A percentile compares a stretch with the other conserved stretches of the same genome.
phyloP scores from a whole-genome alignment of 176 grass and related monocot genomes.

The Saccharum spontaneum region DNA sequence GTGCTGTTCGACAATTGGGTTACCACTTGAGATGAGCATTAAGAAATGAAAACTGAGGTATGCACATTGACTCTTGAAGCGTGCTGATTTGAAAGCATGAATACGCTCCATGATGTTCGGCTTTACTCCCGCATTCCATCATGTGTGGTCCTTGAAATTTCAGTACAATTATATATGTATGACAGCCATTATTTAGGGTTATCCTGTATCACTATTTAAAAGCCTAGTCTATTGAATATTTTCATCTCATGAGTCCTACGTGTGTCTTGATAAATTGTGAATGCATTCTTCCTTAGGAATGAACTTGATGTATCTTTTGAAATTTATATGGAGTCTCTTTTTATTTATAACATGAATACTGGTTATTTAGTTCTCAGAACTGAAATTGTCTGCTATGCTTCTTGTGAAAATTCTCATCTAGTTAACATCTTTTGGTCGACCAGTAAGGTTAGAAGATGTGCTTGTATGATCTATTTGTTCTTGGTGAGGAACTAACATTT shows the following conservation, averaged over 20 bases:
- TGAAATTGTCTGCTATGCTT: neutral
- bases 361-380: neutral
- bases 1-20: constrained; percentile 28
- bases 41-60: constrained; percentile 40
- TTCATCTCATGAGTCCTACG: neutral
- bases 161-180: constrained; percentile 38
- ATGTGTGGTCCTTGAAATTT: constrained; percentile 35
- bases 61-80: constrained; percentile 34
- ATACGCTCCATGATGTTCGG: constrained; percentile 38
- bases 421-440: constrained; percentile 21
- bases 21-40: constrained; percentile 37
- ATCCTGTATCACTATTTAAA: constrained; percentile 24
- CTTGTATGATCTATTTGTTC: neutral
- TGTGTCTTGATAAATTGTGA: constrained; percentile 6
- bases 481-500: constrained; percentile 1
- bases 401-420: neutral
- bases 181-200: constrained; percentile 13
- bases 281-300: constrained; percentile 25
- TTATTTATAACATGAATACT: constrained; percentile 26
- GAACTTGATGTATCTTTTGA: constrained; percentile 13
- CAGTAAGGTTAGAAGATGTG: neutral
- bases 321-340: neutral
- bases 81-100: constrained; percentile 33
- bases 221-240: constrained; percentile 26
- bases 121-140: constrained; percentile 29